A percentile compares a stretch with the other conserved stretches of the same genome.
phyloP scores from a whole-genome alignment of 1,284 basidiomycete species.

The Pascua guehoae region DNA sequence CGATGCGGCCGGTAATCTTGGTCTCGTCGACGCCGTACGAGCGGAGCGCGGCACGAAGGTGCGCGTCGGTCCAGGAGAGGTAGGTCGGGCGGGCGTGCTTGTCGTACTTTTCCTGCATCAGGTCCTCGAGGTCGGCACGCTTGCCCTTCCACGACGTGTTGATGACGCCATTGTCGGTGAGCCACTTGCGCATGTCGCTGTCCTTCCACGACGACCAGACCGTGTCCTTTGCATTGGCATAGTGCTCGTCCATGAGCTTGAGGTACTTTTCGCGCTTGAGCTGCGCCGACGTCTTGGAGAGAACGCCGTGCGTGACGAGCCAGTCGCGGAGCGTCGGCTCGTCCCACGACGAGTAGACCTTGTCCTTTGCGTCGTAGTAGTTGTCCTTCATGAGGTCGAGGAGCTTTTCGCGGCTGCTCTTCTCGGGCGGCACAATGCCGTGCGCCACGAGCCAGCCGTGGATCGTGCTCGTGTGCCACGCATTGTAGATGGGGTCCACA shows the following conservation, averaged over 20 bases:
- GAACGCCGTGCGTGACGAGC: conserved; percentile 51
- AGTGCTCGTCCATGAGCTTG: conserved; percentile 72
- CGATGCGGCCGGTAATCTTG: conserved; percentile 60
- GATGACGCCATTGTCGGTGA: conserved; percentile 69
- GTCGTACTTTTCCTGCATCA: conserved; percentile 48
- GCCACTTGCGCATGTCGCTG: conserved; percentile 69
- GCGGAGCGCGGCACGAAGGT: conserved; percentile 75
- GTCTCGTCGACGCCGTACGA: conserved; percentile 67
- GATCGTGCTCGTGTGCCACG: conserved; percentile 80
- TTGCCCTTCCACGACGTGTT: conserved; percentile 63
- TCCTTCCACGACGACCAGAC: conserved; percentile 73
- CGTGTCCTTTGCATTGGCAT: conserved; percentile 63
- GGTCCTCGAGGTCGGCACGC: conserved; percentile 57
- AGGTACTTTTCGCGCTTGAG: conserved; percentile 62
- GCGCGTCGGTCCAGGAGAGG: conserved; percentile 82
- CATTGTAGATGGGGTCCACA: conserved; percentile 66
- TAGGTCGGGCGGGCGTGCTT: conserved; percentile 57
- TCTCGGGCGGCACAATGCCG: conserved; percentile 60
- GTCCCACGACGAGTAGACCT: conserved; percentile 67
- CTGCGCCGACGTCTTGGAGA: conserved; percentile 7
- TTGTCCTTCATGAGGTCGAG: conserved; percentile 68
- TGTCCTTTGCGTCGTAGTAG: conserved; percentile 64
- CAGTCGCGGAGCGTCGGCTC: conserved; percentile 48
- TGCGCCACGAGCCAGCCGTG: conserved; percentile 81
- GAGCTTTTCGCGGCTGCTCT: conserved; percentile 66